phyloP scores from a whole-genome alignment of 2,329 filamentous ascomycete species.

The Huntiella moniliformis region DNA sequence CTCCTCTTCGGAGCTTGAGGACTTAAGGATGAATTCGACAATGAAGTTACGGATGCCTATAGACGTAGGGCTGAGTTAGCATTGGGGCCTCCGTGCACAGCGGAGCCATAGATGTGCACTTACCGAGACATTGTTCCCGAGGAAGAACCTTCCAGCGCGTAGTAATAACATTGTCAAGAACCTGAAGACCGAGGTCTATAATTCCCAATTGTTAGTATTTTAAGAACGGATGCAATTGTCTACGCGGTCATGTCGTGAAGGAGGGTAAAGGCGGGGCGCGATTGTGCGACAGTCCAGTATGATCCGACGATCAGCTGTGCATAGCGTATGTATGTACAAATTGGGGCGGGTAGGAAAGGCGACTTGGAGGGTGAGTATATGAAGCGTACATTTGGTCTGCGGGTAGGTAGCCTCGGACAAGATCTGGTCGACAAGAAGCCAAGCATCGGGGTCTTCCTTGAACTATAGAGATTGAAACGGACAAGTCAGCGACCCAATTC shows the following conservation, averaged over 20 bases:
- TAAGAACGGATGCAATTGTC: not conserved
- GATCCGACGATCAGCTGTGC: no score
- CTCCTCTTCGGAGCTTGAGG: slow-evolving; percentile 75
- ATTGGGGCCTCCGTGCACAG: no score
- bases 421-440: slow-evolving; percentile 94
- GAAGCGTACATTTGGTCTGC: slow-evolving; percentile 76
- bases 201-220: slow-evolving; percentile 2
- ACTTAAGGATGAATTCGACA: slow-evolving; percentile 93
- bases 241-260: not conserved
- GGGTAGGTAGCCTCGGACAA: slow-evolving; percentile 81
- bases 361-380: not conserved
- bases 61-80: slow-evolving; percentile 4
- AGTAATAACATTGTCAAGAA: slow-evolving; percentile 95
- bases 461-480: slow-evolving; percentile 39
- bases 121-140: slow-evolving; percentile 81
- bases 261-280: not conserved
- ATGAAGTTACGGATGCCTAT: slow-evolving; percentile 96
- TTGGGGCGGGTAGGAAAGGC: not conserved
- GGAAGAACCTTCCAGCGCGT: slow-evolving; percentile 98
- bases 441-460: slow-evolving; percentile 96
- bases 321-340: no score
- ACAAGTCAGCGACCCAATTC: slow-evolving; percentile 3
- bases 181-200: slow-evolving; percentile 77
- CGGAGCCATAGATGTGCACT: not conserved
- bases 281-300: no score